Evolutionary conservation across 805 yeast genomes (phyloP).

Genomic region (Hanseniaspora mollemarum): DNA sequence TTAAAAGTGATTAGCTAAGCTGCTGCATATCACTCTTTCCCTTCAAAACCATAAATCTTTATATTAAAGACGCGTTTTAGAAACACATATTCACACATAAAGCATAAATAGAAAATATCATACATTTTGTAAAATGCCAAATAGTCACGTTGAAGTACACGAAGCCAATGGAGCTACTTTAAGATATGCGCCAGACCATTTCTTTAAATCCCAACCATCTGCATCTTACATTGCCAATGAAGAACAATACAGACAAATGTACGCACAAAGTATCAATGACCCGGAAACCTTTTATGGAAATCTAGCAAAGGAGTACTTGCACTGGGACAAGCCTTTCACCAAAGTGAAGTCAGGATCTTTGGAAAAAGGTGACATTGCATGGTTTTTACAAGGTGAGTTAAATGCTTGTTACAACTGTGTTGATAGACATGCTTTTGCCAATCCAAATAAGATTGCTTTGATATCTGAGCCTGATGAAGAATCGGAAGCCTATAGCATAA

Average conservation of each 20-base stretch:
- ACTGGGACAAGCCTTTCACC: slow-evolving; percentile 66
- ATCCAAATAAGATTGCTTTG: slow-evolving; percentile 73
- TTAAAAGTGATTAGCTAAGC: no score
- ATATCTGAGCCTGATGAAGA: slow-evolving; percentile 94
- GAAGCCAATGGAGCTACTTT: slow-evolving; percentile 32
- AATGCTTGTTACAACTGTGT: slow-evolving; percentile 91
- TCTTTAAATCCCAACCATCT: slow-evolving; percentile 33
- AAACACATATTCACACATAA: neutral
- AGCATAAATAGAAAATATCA: neutral
- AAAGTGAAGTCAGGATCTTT: slow-evolving; percentile 45
- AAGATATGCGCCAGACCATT: slow-evolving; percentile 32
- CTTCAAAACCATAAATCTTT: no score
- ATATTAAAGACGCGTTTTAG: no score
- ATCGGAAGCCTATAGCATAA: slow-evolving; percentile 54
- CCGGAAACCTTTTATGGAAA: slow-evolving; percentile 78
- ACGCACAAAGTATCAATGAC: slow-evolving; percentile 64
- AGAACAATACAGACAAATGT: slow-evolving; percentile 61
- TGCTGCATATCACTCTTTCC: no score
- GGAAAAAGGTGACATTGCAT: slow-evolving; percentile 69
- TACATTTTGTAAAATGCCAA: slow-evolving; percentile 5
- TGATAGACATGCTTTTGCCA: slow-evolving; percentile 83
- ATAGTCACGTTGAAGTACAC: slow-evolving; percentile 31
- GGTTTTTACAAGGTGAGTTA: slow-evolving; percentile 89
- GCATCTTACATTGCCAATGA: slow-evolving; percentile 42
- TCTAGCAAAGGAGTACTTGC: slow-evolving; percentile 56